Base-by-base conservation (phyloP, 148 eudicot genomes). In the Nyssa sinensis region DNA sequence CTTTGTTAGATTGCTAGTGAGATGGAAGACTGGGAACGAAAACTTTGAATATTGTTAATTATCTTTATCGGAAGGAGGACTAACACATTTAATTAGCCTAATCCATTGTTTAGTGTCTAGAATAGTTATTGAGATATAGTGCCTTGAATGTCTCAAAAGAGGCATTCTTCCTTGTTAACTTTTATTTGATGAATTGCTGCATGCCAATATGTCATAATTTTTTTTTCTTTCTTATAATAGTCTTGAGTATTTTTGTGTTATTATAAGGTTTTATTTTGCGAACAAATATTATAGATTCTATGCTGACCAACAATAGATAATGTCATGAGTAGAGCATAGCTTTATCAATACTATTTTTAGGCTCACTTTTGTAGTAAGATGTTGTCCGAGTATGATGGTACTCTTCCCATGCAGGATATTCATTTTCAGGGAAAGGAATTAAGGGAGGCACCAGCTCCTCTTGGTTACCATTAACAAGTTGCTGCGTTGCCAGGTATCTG, bases 371-470 rank as follows among this genome's bases (percentile, higher is more conserved):
- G 11, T 39, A 39, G 7, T 7, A 11, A 44, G 51, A 44, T 13
- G 12, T 44, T 44, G 51, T 44, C 51, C 51, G 44, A 34, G 41
- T 34, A 16, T n/a, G 9, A 53, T 44, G 27, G 25, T 62, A 35
- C 41, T 30, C 30, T 70, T 65, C 41, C 32, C 12, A 59, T 80
- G 77, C 96, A 93, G 98, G 98, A 93, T 79, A 82, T 93, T 60
- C 90, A 88, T 65, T 89, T 41, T 77, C 87, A 88, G 79, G 98
- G 98, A 35, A 90, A 80, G 87, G 73, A 86, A 66, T 77, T 93
- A 79, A 83, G 82, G 69, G 89, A 93, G 33, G 83, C 93, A 62
- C 87, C 96, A 58, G 98, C 98, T 77, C 98, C 96, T 21, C 31
- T 90, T 57, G 96, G 90, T 53, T 93, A 93, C 64, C 98, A 84